Base-by-base conservation (phyloP, 2,329 filamentous ascomycete species). In the Paracoccidioides brasiliensis region DNA sequence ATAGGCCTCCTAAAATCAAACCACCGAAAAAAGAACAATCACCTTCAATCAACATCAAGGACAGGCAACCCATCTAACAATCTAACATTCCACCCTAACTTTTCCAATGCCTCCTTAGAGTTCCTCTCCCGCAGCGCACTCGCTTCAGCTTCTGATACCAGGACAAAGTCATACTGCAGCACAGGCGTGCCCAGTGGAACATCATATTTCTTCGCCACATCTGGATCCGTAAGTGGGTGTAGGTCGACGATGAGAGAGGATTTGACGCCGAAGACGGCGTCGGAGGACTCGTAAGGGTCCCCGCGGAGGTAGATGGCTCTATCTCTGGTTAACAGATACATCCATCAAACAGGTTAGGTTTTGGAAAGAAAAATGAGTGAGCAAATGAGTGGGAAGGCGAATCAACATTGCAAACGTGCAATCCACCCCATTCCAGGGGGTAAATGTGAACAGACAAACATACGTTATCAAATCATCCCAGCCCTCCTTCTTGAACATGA, bases 191-290 rank as follows among this genome's bases (percentile, higher is more conserved):
- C 85, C 61, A 84, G 80, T 37, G 78, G 68, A 5, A 89, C 81
- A 14, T 74, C 77, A 65, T 90, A 86, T 9, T 41, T 53, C 53
- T 75, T 69, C 0, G 84, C 80, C 56, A 77, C 77, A 46, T 76
- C 76, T 0, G 71, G 66, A 67, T 76, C 70, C 71, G 74, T 52
- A 61, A 81, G 74, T 64, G 77, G 72, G 58, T 76, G 62, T 70
- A 81, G 72, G 60, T 88, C 84, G 12, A 89, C 77, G n/a, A 88
- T 73, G 10, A 94, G 75, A 33, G 84, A 88, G 66, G 88, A 78
- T 69, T 94, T 95, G 56, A 94, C 88, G 22, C 88, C 88, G 63
- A 94, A 94, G 1, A 94, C 88, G 0, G 88, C 86, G 65, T 94
- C 88, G 0, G 85, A 87, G 0, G 81, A 86, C 72, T 91, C 87